Evolutionary conservation across 2,329 filamentous ascomycete genomes (phyloP).

Genomic region (Karstenula rhodostoma): DNA sequence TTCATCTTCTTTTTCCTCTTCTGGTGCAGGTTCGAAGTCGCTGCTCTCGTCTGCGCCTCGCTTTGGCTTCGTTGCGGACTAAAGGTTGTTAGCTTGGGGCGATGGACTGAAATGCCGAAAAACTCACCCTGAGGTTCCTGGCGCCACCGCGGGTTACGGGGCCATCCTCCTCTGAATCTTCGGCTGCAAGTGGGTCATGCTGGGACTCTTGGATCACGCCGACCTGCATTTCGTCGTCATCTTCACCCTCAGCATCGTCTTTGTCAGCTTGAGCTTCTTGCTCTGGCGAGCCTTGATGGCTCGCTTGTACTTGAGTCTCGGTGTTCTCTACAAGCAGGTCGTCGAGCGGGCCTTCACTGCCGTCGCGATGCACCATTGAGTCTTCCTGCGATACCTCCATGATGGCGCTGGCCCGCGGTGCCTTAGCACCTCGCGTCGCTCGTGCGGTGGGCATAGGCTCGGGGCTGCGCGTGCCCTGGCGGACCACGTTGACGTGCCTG

Average conservation of each 20-base stretch:
- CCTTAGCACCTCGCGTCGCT: conserved; percentile 56
- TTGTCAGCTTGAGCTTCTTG: conserved; percentile 43
- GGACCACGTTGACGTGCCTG: conserved; percentile 62
- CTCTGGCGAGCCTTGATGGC: conserved; percentile 39
- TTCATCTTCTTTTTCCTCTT: conserved; percentile 61
- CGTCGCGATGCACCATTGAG: conserved; percentile 46
- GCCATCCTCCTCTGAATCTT: conserved; percentile 66
- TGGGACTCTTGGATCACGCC: conserved; percentile 55
- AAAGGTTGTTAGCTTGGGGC: conserved; percentile 26
- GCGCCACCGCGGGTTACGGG: conserved; percentile 57
- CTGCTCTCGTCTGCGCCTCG: conserved; percentile 64
- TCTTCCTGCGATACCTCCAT: conserved; percentile 64
- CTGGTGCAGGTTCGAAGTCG: conserved; percentile 68
- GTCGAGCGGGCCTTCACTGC: conserved; percentile 43
- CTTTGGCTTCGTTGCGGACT: conserved; percentile 45
- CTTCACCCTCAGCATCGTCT: conserved; percentile 39
- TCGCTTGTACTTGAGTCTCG: conserved; percentile 49
- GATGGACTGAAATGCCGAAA: background rate
- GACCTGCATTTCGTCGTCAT: conserved; percentile 40
- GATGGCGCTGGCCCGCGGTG: conserved; percentile 57
- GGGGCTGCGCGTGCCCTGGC: conserved; percentile 62
- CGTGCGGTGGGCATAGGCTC: conserved; percentile 54
- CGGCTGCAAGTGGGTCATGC: conserved; percentile 41
- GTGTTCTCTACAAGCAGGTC: conserved; percentile 41
- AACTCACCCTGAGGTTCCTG: conserved; percentile 44